phyloP scores from a whole-genome alignment of 805 yeast species.

The Tetrapisispora namnaoensis region DNA sequence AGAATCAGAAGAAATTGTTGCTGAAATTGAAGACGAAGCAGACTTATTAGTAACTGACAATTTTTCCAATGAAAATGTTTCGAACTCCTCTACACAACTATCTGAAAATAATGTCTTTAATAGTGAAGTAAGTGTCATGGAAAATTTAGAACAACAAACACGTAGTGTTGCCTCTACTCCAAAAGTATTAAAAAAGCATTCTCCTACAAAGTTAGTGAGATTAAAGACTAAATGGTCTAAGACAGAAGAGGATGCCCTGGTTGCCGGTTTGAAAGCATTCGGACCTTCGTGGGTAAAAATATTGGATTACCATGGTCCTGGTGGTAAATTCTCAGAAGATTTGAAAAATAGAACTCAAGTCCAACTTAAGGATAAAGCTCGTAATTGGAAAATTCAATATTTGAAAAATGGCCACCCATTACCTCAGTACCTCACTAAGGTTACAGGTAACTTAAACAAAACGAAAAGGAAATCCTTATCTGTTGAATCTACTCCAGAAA shows the following conservation, averaged over 20 bases:
- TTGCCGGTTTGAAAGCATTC: conserved; percentile 64
- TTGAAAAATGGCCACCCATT: conserved; percentile 64
- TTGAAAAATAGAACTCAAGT: conserved; percentile 82
- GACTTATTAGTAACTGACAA: not conserved
- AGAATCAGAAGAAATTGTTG: not conserved
- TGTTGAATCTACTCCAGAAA: not conserved
- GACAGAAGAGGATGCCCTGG: conserved; percentile 78
- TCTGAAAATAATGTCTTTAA: not conserved
- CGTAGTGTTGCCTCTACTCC: not conserved
- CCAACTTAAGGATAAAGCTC: conserved; percentile 93
- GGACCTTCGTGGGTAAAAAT: conserved; percentile 96
- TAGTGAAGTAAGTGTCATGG: not conserved
- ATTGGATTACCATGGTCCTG: conserved; percentile 81
- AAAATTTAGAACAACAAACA: conserved; percentile 1
- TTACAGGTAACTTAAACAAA: conserved; percentile 75
- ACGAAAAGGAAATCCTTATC: conserved; percentile 32
- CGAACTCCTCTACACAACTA: not conserved
- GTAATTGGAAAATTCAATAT: conserved; percentile 88
- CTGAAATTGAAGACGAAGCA: not conserved
- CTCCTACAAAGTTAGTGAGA: conserved; percentile 19
- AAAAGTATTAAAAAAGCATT: not conserved
- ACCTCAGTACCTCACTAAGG: conserved; percentile 71
- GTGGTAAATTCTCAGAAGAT: conserved; percentile 76
- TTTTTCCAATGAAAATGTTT: not conserved
- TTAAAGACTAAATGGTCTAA: conserved; percentile 53